Percentiles rank a stretch among this genome's conserved stretches.
Conservation (phyloP, 192 early-diverging fungal species). For the Coemansia sp. region DNA sequence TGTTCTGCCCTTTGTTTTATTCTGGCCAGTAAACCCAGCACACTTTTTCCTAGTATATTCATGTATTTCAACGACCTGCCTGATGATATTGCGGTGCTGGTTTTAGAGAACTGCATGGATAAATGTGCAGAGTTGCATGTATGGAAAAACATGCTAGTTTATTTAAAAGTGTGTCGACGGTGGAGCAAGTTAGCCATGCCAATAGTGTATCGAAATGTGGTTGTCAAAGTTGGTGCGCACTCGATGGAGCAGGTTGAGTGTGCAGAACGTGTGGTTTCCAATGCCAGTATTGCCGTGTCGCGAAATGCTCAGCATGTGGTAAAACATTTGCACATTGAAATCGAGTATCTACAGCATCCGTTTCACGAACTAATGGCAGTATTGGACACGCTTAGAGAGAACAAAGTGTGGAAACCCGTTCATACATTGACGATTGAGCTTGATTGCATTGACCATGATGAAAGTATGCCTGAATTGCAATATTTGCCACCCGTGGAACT, state of each 20-base stretch:
- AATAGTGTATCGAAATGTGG: background rate
- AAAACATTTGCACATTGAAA: background rate
- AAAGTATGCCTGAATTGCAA: background rate
- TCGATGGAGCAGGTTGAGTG: background rate
- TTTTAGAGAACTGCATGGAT: background rate
- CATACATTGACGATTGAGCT: background rate
- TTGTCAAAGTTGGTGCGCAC: background rate
- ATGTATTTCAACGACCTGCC: conserved; percentile 3
- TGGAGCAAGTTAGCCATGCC: background rate
- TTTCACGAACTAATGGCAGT: background rate
- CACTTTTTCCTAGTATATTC: background rate
- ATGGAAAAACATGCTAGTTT: background rate
- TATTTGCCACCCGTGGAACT: background rate
- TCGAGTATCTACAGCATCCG: background rate
- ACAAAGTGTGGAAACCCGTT: background rate
- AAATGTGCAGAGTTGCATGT: background rate
- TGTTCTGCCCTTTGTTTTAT: background rate
- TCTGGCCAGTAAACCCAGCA: background rate
- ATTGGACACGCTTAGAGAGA: background rate
- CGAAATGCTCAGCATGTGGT: background rate
- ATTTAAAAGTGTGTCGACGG: background rate
- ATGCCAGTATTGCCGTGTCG: background rate
- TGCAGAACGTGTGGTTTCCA: background rate
- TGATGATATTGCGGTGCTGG: background rate
- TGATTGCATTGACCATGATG: background rate